Conservation (phyloP, 495 filamentous ascomycete species). For the Podospora anserina region DNA sequence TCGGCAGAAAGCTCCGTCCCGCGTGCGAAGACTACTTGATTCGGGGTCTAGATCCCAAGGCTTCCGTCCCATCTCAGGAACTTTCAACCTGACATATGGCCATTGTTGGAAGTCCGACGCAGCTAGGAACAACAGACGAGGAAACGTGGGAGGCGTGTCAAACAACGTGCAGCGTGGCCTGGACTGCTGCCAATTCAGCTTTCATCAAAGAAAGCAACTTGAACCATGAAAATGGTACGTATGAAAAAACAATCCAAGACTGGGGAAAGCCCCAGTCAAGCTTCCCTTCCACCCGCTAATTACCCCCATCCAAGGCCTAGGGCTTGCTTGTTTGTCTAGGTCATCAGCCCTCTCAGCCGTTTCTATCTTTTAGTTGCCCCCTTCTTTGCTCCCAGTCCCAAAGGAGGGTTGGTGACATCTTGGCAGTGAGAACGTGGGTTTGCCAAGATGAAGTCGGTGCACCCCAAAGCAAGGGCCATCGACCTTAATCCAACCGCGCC, state of each 20-base stretch:
- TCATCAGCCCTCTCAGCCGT: neutral
- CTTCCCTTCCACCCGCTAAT: neutral
- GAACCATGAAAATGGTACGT: neutral
- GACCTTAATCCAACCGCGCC: neutral
- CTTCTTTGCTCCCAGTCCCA: neutral
- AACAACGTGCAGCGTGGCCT: neutral
- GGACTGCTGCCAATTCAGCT: neutral
- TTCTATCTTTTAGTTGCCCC: neutral
- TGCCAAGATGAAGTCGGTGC: slow-evolving; percentile 7
- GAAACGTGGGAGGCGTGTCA: neutral
- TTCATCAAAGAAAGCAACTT: neutral
- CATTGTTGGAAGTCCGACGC: neutral
- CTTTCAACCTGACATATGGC: neutral
- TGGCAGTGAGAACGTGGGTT: slow-evolving; percentile 11
- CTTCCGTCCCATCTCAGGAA: neutral
- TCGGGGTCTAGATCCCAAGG: too few species aligned
- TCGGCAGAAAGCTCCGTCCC: too few species aligned
- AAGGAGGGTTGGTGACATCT: neutral
- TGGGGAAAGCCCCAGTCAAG: neutral
- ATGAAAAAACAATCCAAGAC: neutral
- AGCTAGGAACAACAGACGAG: neutral
- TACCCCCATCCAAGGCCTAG: neutral
- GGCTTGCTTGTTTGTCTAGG: neutral
- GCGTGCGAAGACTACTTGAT: too few species aligned
- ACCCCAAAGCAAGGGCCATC: neutral